A percentile compares a stretch with the other conserved stretches of the same genome.
Conservation (phyloP, 116 monocot genomes). For the Phalaenopsis hybrid region DNA sequence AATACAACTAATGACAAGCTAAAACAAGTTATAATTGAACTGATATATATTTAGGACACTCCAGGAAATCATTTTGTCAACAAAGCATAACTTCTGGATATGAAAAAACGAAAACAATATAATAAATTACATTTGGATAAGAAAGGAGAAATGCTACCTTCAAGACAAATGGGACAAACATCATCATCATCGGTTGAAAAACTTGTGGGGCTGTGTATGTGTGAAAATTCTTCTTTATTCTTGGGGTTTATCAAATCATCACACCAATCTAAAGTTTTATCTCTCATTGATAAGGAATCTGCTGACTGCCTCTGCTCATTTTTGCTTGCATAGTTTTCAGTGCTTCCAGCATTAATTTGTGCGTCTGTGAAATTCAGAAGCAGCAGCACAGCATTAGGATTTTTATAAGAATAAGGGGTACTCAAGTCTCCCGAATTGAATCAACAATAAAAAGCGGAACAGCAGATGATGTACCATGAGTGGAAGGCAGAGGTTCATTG, state of each 20-base stretch:
- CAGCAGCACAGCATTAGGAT: slow-evolving; percentile 39
- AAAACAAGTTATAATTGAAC: no score
- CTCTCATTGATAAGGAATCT: no score
- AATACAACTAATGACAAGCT: no score
- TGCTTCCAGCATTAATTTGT: neutral
- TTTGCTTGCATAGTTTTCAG: no score
- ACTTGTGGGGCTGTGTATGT: slow-evolving; percentile 7
- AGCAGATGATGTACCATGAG: slow-evolving; percentile 24
- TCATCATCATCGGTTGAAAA: slow-evolving; percentile 58
- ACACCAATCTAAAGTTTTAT: slow-evolving; percentile 15
- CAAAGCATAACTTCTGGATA: no score
- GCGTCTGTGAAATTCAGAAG: slow-evolving; percentile 28
- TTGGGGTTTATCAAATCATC: slow-evolving; percentile 8
- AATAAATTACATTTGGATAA: neutral
- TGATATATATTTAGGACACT: neutral
- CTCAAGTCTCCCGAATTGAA: slow-evolving; percentile 43
- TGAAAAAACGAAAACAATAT: neutral
- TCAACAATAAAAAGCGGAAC: slow-evolving; percentile 30
- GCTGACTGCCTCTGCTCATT: no score
- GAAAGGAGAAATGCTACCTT: slow-evolving; percentile 38
- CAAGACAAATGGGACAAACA: slow-evolving; percentile 78
- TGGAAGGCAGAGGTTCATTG: slow-evolving; percentile 24
- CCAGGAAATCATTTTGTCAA: no score
- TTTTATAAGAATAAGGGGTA: slow-evolving; percentile 34
- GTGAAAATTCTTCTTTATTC: slow-evolving; percentile 27